phyloP scores from a whole-genome alignment of 2,329 filamentous ascomycete genomes.

The Aspergillaceae sp. region DNA sequence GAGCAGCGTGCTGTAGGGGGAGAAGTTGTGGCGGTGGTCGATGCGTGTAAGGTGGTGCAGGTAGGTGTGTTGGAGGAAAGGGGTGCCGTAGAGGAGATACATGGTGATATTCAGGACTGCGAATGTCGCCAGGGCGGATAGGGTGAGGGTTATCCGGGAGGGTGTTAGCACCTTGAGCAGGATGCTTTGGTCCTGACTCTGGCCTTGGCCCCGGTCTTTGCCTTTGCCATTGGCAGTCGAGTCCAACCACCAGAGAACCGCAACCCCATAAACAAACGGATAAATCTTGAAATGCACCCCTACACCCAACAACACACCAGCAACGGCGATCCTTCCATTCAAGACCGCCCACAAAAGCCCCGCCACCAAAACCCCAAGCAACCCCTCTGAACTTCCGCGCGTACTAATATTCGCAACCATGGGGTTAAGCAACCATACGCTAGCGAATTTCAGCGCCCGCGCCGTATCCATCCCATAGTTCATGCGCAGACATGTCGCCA shows the following conservation, averaged over 20 bases:
- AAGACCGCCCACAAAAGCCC: conserved; percentile 76
- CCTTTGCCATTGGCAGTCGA: background rate
- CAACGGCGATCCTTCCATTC: conserved; percentile 51
- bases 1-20: conserved; percentile 84
- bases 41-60: conserved; percentile 86
- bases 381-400: conserved; percentile 82
- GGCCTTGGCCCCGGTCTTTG: background rate
- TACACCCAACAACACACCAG: conserved; percentile 68
- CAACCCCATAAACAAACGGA: conserved; percentile 84
- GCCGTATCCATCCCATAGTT: conserved; percentile 41
- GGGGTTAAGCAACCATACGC: conserved; percentile 89
- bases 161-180: background rate
- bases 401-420: conserved; percentile 98
- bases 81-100: conserved; percentile 67
- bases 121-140: conserved; percentile 58
- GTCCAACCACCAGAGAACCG: conserved; percentile 37
- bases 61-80: conserved; percentile 84
- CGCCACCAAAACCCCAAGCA: conserved; percentile 77
- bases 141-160: conserved; percentile 43
- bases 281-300: conserved; percentile 98
- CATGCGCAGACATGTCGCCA: conserved; percentile 47
- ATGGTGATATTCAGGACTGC: conserved; percentile 64
- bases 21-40: conserved; percentile 98
- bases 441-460: conserved; percentile 64
- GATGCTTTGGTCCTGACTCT: background rate